phyloP scores from a whole-genome alignment of 2,329 filamentous ascomycete genomes.

The Colletotrichum aenigma region DNA sequence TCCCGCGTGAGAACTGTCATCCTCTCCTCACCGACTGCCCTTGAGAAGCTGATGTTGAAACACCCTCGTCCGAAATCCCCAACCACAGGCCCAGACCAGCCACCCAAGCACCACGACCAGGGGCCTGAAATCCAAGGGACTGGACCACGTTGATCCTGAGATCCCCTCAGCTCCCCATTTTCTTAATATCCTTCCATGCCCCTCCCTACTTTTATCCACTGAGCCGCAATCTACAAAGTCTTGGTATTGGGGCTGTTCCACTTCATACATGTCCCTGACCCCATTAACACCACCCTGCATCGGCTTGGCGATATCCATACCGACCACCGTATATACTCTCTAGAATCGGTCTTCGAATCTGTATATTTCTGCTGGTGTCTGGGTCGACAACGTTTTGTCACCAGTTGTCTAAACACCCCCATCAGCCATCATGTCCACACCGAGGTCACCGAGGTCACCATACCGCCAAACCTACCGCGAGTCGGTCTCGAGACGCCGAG shows the following conservation, averaged over 20 bases:
- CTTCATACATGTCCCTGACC: neutral
- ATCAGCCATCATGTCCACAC: conserved; percentile 10
- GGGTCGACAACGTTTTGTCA: neutral
- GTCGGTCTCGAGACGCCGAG: conserved; percentile 7
- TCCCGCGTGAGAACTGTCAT: neutral
- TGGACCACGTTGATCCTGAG: neutral
- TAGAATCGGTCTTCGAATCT: neutral
- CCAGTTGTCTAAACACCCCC: neutral
- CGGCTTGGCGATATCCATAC: neutral
- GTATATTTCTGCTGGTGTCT: neutral
- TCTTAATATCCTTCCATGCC: neutral
- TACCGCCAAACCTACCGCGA: conserved; percentile 12
- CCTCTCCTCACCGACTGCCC: neutral
- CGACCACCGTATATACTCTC: neutral
- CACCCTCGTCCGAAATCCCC: conserved; percentile 5
- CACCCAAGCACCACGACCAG: neutral
- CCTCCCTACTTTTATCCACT: neutral
- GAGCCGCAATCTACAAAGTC: neutral
- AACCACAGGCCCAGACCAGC: neutral
- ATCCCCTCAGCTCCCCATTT: neutral
- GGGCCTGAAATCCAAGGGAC: neutral
- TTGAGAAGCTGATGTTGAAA: conserved; percentile 14
- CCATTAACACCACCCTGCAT: neutral
- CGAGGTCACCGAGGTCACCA: conserved; percentile 10
- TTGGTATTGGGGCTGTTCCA: conserved; percentile 5